Conservation (phyloP, 75 land plant genomes). For the Adiantum capillusveneris region DNA sequence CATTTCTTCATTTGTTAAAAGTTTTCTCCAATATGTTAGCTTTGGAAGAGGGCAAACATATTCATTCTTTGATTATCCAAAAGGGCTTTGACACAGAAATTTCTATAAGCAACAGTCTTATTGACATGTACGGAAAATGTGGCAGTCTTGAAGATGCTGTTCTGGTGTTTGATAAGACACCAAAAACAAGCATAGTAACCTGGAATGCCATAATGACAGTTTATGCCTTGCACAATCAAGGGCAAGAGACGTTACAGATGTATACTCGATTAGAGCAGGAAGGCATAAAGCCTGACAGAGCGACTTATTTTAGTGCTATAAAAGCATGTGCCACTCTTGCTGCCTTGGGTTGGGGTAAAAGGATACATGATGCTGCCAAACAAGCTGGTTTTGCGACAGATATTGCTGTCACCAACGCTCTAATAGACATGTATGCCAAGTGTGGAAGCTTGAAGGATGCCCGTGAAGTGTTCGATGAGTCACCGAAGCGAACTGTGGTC, state of each 20-base stretch:
- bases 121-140: slow-evolving; percentile 19
- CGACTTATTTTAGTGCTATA: neutral
- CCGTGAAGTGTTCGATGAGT: slow-evolving; percentile 11
- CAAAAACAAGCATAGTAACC: slow-evolving; percentile 3
- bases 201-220: slow-evolving; percentile 19
- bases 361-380: slow-evolving; percentile 34
- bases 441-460: slow-evolving; percentile 14
- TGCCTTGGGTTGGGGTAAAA: slow-evolving; percentile 19
- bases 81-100: slow-evolving; percentile 4
- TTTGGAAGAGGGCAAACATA: slow-evolving; percentile 6
- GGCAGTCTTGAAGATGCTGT: slow-evolving; percentile 9
- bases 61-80: slow-evolving; percentile 4
- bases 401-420: slow-evolving; percentile 3
- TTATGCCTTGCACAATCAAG: slow-evolving; percentile 12
- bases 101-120: slow-evolving; percentile 8
- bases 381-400: slow-evolving; percentile 22
- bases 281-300: slow-evolving; percentile 10
- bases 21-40: slow-evolving; percentile 18
- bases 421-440: slow-evolving; percentile 6
- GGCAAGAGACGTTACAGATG: neutral
- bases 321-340: slow-evolving; percentile 40
- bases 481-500: slow-evolving; percentile 7
- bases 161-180: slow-evolving; percentile 5
- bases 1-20: slow-evolving; percentile 34
- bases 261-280: slow-evolving; percentile 1